Evolutionary conservation across 108 stramenopile species (phyloP).

Genomic region (Conticribra weissflogii): DNA sequence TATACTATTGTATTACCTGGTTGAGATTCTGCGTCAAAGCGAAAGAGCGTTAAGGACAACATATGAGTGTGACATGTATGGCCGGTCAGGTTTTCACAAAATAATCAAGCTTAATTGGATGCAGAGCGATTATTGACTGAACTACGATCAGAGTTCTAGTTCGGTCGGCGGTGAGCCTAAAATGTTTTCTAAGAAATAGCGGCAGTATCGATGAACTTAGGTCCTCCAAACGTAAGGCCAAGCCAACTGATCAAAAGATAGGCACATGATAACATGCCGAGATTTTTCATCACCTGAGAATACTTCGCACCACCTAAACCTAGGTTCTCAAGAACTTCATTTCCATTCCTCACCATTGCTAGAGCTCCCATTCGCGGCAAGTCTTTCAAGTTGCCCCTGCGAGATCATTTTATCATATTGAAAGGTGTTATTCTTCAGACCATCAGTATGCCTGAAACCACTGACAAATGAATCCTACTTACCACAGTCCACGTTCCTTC

Average conservation of each 20-base stretch:
- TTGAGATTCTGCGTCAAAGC: too few relatives aligned
- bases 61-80: too few relatives aligned
- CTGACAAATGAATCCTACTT: constrained; percentile 8
- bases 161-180: too few relatives aligned
- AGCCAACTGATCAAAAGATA: constrained; percentile 65
- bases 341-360: constrained; percentile 82
- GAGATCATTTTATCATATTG: neutral
- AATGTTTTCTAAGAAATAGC: too few relatives aligned
- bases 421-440: neutral
- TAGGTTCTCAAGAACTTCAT: constrained; percentile 76
- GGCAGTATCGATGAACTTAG: constrained; percentile 39
- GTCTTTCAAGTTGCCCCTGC: constrained; percentile 54
- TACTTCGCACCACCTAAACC: constrained; percentile 66
- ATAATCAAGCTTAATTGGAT: too few relatives aligned
- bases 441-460: neutral
- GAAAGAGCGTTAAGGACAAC: too few relatives aligned
- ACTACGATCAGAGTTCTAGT: too few relatives aligned
- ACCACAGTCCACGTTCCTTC: constrained; percentile 30
- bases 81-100: too few relatives aligned
- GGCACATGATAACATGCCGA: constrained; percentile 51
- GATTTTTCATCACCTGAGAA: constrained; percentile 51
- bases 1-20: too few relatives aligned
- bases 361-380: constrained; percentile 81
- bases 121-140: too few relatives aligned
- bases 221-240: constrained; percentile 54